Base-by-base conservation (phyloP, 768 basidiomycete species). In the Boletus reticulatus region DNA sequence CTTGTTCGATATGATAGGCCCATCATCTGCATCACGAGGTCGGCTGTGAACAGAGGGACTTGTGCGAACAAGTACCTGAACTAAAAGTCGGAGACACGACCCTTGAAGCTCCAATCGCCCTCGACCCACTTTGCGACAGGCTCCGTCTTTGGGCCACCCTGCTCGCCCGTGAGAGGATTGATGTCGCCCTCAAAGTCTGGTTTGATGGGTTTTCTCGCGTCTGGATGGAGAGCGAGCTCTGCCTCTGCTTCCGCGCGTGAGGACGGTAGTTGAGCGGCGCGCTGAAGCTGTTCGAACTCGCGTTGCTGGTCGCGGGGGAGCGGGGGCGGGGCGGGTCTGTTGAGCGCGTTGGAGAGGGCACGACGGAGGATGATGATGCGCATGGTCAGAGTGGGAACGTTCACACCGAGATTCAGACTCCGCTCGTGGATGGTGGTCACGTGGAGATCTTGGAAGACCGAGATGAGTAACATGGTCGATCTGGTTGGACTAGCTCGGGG, bases 41-140 rank as follows among this genome's bases (percentile, higher is more conserved):
- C 29, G 8, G 9, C 29, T 29, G 29, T 29, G 29, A 29, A 29
- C 9, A 29, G 29, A 9, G 29, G 29, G 29, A 29, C 29, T 29
- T 29, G 29, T 29, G 29, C 8, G 34, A 36, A 36, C 34, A 37
- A 11, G 43, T 48, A 57, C 60, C 62, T 53, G 47, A 22, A 24
- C 59, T 70, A 94, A 72, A 94, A 94, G 75, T 94, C 92, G 19
- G 90, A 89, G 27, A 92, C 92, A 22, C 91, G 78, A 12, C 93
- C 93, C 63, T 90, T 92, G 75, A 87, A 91, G 62, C 91, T 94
- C 93, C 93, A 95, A 66, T 94, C 93, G 4, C 88, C 72, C 7
- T 70, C 65, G 17, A 74, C 75, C 83, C 84, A 87, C 48, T 74
- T 79, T 36, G 73, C 67, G 11, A 94, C 80, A 14, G 94, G 94